phyloP scores from a whole-genome alignment of 2,329 filamentous ascomycete genomes.

The Aureobasidium sp. region DNA sequence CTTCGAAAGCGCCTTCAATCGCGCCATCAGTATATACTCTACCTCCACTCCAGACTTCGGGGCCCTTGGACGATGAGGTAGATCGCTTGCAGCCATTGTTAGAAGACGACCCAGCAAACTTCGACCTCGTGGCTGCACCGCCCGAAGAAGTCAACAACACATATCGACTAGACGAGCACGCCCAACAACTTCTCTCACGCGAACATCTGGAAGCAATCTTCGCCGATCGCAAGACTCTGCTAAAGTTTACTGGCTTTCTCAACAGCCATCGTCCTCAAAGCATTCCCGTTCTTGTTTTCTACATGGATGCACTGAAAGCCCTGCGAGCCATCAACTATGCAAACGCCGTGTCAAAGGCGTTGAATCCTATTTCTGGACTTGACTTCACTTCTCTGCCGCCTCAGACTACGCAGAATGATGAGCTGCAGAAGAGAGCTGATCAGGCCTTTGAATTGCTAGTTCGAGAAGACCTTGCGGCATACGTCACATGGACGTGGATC shows the following conservation, averaged over 20 bases:
- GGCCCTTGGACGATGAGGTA: slow-evolving; percentile 29
- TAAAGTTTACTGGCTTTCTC: slow-evolving; percentile 61
- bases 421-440: slow-evolving; percentile 55
- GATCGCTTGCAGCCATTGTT: slow-evolving; percentile 40
- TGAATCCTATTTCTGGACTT: slow-evolving; percentile 48
- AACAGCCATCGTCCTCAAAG: slow-evolving; percentile 52
- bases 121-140: slow-evolving; percentile 43
- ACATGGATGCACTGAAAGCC: slow-evolving; percentile 63
- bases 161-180: slow-evolving; percentile 55
- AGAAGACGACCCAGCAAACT: slow-evolving; percentile 47
- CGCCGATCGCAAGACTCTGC: slow-evolving; percentile 52
- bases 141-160: slow-evolving; percentile 23
- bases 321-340: slow-evolving; percentile 62
- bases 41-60: slow-evolving; percentile 38
- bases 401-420: slow-evolving; percentile 47
- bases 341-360: slow-evolving; percentile 56
- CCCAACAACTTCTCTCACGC: slow-evolving; percentile 57
- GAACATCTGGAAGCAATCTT: slow-evolving; percentile 61
- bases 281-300: slow-evolving; percentile 60
- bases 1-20: not conserved
- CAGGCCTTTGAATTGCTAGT: slow-evolving; percentile 57
- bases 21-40: slow-evolving; percentile 18
- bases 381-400: slow-evolving; percentile 47
- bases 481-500: slow-evolving; percentile 60
- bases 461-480: slow-evolving; percentile 62